phyloP scores from a whole-genome alignment of 2,329 filamentous ascomycete genomes.

The Ophiosphaerella narmari region DNA sequence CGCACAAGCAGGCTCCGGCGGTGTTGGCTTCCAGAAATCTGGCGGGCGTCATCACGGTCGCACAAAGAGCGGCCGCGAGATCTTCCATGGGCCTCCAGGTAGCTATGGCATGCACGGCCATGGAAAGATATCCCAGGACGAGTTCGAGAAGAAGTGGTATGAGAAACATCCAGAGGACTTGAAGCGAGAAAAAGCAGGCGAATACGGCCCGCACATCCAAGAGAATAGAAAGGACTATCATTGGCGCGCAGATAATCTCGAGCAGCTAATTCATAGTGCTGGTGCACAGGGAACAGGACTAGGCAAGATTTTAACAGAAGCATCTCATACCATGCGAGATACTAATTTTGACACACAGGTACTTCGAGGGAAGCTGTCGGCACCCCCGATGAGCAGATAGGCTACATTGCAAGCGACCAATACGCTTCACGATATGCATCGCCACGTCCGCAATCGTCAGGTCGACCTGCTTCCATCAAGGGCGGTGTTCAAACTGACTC shows the following conservation, averaged over 20 bases:
- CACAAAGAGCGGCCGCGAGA: slow-evolving; percentile 72
- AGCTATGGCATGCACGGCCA: slow-evolving; percentile 95
- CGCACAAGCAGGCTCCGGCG: slow-evolving; percentile 42
- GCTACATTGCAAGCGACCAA: slow-evolving; percentile 84
- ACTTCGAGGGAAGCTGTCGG: slow-evolving; percentile 66
- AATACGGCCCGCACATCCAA: slow-evolving; percentile 63
- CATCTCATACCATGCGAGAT: slow-evolving; percentile 46
- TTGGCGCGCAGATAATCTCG: slow-evolving; percentile 86
- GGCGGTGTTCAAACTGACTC: slow-evolving; percentile 54
- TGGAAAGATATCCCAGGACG: slow-evolving; percentile 74
- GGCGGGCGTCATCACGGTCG: slow-evolving; percentile 63
- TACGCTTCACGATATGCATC: slow-evolving; percentile 77
- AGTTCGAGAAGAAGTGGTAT: slow-evolving; percentile 89
- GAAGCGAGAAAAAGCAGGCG: slow-evolving; percentile 72
- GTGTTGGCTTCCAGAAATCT: slow-evolving; percentile 58
- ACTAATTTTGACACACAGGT: slow-evolving; percentile 60
- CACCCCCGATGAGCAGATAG: slow-evolving; percentile 89
- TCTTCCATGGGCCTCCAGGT: slow-evolving; percentile 75
- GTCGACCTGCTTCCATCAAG: slow-evolving; percentile 51
- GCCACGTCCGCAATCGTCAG: slow-evolving; percentile 61
- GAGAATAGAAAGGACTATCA: slow-evolving; percentile 74
- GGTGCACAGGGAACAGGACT: slow-evolving; percentile 56
- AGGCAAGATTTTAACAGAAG: slow-evolving; percentile 49
- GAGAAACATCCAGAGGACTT: slow-evolving; percentile 85
- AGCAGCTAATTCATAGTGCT: slow-evolving; percentile 78